phyloP scores from a whole-genome alignment of 2,329 filamentous ascomycete species.

The Alternaria longipes region DNA sequence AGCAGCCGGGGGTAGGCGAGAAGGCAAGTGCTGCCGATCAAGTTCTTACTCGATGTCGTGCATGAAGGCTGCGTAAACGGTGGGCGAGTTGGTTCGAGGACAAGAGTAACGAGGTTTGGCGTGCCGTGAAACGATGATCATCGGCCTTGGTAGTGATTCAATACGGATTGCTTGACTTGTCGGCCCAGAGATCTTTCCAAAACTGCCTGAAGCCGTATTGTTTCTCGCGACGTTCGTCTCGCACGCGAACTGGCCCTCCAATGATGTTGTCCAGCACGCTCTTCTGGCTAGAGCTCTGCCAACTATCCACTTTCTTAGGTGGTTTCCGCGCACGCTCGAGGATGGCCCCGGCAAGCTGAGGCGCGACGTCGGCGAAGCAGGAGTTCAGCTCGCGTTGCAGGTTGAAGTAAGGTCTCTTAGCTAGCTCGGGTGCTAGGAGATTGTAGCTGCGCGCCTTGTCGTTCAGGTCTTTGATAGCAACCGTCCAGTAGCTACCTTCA shows the following conservation, averaged over 20 bases:
- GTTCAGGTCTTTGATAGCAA: slow-evolving; percentile 83
- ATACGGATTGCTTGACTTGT: slow-evolving; percentile 17
- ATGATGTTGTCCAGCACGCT: slow-evolving; percentile 71
- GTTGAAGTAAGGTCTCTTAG: slow-evolving; percentile 90
- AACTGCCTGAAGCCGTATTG: slow-evolving; percentile 87
- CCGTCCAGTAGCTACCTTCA: slow-evolving; percentile 77
- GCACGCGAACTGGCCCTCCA: slow-evolving; percentile 65
- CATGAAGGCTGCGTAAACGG: slow-evolving; percentile 4
- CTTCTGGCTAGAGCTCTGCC: slow-evolving; percentile 54
- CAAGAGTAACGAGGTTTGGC: background rate
- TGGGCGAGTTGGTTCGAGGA: background rate
- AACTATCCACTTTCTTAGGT: slow-evolving; percentile 46
- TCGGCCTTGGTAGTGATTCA: slow-evolving; percentile 8
- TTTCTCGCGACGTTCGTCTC: slow-evolving; percentile 76
- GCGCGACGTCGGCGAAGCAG: slow-evolving; percentile 89
- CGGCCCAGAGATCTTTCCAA: slow-evolving; percentile 79
- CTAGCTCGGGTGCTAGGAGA: slow-evolving; percentile 88
- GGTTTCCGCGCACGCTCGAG: slow-evolving; percentile 69
- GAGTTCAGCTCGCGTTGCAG: slow-evolving; percentile 81
- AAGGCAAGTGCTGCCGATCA: slow-evolving; percentile 5
- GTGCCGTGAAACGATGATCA: slow-evolving; percentile 1
- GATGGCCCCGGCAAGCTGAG: slow-evolving; percentile 76
- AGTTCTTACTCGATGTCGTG: slow-evolving; percentile 4
- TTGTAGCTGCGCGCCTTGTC: slow-evolving; percentile 86
- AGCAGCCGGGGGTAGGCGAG: slow-evolving; percentile 16